These are phyloP conservation scores for Citropsis articulata DNA, from an alignment of 345 rosid genomes.

Conservation along the genomic window DNA sequence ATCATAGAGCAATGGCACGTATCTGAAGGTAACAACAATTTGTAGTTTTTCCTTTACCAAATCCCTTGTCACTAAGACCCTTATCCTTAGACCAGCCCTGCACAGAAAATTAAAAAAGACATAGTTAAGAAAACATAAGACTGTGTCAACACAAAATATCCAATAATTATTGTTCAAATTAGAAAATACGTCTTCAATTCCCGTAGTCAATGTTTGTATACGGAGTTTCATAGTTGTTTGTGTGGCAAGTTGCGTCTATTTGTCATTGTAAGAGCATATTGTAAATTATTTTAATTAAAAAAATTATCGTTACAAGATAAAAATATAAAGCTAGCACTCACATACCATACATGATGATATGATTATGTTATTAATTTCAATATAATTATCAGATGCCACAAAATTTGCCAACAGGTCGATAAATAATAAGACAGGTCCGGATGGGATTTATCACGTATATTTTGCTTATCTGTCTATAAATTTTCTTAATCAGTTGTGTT, in stretches of 20 bases:
- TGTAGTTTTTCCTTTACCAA: constrained; percentile 44
- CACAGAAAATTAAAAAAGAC: neutral
- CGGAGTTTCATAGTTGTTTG: constrained; percentile 40
- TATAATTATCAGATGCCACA: constrained; percentile 28
- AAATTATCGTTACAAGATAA: neutral
- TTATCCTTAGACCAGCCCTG: constrained; percentile 46
- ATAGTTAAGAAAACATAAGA: neutral
- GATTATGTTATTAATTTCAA: too few species aligned
- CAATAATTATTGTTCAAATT: neutral
- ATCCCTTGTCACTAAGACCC: constrained; percentile 29
- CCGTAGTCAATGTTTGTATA: constrained; percentile 41
- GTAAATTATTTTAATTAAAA: constrained; percentile 30
- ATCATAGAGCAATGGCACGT: constrained; percentile 32
- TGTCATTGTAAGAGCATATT: constrained; percentile 17
- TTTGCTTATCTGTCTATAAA: neutral
- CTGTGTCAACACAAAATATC: neutral
- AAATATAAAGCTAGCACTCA: neutral
- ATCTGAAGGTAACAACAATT: constrained; percentile 36
- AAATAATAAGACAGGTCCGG: constrained; percentile 21
- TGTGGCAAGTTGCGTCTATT: constrained; percentile 39
- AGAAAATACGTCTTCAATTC: constrained; percentile 34
- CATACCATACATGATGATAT: too few species aligned
- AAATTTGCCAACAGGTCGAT: constrained; percentile 9
- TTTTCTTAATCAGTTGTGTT: constrained; percentile 4
- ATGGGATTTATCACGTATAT: constrained; percentile 29